Conservation (phyloP, 192 early-diverging fungal species). For the Haplosporangium gracile region DNA sequence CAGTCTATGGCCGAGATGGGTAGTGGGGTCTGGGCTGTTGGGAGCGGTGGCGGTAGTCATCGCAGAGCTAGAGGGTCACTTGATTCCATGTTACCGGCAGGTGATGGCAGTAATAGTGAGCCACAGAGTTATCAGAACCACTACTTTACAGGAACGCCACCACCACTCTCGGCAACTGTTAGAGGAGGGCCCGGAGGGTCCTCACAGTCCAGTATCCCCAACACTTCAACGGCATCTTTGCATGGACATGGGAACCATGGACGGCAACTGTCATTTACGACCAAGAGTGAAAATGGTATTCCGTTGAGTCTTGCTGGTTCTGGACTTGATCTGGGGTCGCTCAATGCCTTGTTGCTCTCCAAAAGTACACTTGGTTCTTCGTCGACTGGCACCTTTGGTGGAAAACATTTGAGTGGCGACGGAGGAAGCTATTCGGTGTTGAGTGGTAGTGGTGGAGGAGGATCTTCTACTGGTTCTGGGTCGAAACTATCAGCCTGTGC, state of each 20-base stretch:
- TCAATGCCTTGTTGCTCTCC: neutral
- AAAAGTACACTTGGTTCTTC: neutral
- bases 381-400: conserved; percentile 22
- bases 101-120: neutral
- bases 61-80: neutral
- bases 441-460: neutral
- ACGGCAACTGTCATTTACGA: conserved; percentile 35
- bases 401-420: neutral
- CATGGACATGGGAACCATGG: conserved; percentile 15
- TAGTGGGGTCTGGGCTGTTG: neutral
- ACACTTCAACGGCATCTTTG: neutral
- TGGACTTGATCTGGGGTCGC: neutral
- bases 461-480: neutral
- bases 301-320: neutral
- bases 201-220: neutral
- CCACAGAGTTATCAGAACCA: conserved; percentile 21
- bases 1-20: conserved; percentile 5
- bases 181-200: neutral
- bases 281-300: conserved; percentile 22
- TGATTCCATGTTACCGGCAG: neutral
- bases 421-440: neutral
- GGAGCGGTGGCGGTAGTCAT: neutral
- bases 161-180: conserved; percentile 12
- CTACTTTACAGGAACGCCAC: conserved; percentile 28
- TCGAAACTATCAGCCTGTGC: conserved; percentile 3